phyloP scores from a whole-genome alignment of 116 monocot genomes.

The Zostera marina region DNA sequence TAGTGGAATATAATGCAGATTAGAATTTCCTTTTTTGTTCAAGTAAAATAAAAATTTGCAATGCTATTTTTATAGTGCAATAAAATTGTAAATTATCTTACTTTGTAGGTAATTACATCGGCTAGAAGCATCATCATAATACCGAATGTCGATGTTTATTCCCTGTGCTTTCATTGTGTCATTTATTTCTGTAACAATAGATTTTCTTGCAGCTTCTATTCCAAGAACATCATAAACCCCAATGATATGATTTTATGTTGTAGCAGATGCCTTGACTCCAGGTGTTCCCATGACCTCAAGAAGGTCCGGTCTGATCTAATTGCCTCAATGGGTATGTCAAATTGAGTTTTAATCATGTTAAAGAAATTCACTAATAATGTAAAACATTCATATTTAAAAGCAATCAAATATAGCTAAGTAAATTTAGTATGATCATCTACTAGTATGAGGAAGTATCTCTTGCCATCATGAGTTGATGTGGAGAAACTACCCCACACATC shows the following conservation, averaged over 20 bases:
- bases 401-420: too few species aligned
- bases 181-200: conserved; percentile 76
- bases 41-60: background rate
- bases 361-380: too few species aligned
- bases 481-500: too few species aligned
- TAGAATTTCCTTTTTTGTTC: background rate
- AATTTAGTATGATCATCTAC: too few species aligned
- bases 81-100: conserved; percentile 12
- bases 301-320: conserved; percentile 80
- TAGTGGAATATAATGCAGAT: background rate
- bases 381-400: too few species aligned
- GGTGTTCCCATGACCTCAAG: conserved; percentile 88
- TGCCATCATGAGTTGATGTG: too few species aligned
- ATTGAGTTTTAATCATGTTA: too few species aligned
- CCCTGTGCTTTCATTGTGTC: conserved; percentile 56
- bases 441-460: too few species aligned
- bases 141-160: conserved; percentile 87
- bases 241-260: conserved; percentile 78
- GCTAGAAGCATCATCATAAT: conserved; percentile 98
- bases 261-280: conserved; percentile 55
- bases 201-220: conserved; percentile 93
- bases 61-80: background rate
- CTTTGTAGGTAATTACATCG: conserved; percentile 92
- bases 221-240: conserved; percentile 74
- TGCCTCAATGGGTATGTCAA: too few species aligned